These are phyloP conservation scores for Phytophthora constricta DNA, from an alignment of 352 stramenopile genomes.

Conservation along the genomic window DNA sequence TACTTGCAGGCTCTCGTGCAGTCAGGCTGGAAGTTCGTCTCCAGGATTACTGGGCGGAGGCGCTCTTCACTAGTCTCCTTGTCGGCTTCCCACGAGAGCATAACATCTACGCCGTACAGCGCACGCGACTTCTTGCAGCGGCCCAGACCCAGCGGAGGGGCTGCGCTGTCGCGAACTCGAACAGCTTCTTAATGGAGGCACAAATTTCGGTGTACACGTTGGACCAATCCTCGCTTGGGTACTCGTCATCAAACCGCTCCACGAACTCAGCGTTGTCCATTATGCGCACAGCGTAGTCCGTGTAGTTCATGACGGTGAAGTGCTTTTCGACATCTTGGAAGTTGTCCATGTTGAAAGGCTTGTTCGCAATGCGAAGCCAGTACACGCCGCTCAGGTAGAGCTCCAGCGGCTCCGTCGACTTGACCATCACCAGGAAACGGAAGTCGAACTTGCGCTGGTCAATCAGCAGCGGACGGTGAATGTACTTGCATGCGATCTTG, in stretches of 20 bases:
- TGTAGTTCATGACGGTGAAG: constrained; percentile 76
- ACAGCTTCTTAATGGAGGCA: constrained; percentile 57
- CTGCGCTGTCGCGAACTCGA: constrained; percentile 47
- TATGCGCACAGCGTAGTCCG: constrained; percentile 52
- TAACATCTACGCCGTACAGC: constrained; percentile 63
- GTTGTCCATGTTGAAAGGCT: constrained; percentile 61
- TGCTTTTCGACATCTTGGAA: constrained; percentile 68
- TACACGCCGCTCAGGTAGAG: constrained; percentile 61
- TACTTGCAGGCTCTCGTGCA: constrained; percentile 64
- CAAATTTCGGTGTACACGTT: constrained; percentile 51
- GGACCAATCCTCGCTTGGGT: constrained; percentile 56
- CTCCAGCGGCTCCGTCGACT: constrained; percentile 54
- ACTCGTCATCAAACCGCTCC: constrained; percentile 54
- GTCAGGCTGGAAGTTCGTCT: constrained; percentile 66
- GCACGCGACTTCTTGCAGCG: constrained; percentile 59
- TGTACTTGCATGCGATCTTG: constrained; percentile 66
- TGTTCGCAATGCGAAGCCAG: constrained; percentile 64
- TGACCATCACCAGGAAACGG: constrained; percentile 65
- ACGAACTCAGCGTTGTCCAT: constrained; percentile 61
- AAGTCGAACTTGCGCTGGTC: constrained; percentile 68
- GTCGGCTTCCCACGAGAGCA: constrained; percentile 52
- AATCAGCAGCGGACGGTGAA: constrained; percentile 59
- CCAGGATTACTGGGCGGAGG: constrained; percentile 54
- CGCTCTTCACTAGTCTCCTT: constrained; percentile 44
- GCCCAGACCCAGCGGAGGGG: constrained; percentile 54